These are phyloP conservation scores for Adiantum capillusveneris DNA, from an alignment of 75 land plant species.

Conservation along the genomic window DNA sequence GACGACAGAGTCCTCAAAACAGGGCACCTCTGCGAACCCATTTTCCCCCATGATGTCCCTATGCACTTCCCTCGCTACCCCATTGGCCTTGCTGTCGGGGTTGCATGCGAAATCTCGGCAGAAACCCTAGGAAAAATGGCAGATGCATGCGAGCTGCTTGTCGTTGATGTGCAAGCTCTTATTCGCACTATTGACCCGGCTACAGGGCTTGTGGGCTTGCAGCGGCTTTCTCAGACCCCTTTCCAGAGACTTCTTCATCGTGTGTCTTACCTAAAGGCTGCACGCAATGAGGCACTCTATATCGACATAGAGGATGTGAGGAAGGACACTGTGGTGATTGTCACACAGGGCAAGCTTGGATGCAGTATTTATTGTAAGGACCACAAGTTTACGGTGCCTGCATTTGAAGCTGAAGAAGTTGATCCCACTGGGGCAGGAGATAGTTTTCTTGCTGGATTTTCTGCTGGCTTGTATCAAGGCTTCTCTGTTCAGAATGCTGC, in stretches of 20 bases:
- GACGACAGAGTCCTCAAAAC: conserved; percentile 53
- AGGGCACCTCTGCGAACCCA: conserved; percentile 49
- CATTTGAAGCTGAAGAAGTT: conserved; percentile 60
- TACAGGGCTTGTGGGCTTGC: conserved; percentile 55
- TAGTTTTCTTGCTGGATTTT: conserved; percentile 83
- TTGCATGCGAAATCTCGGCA: conserved; percentile 75
- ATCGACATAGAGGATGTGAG: conserved; percentile 62
- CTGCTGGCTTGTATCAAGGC: conserved; percentile 61
- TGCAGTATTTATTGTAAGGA: conserved; percentile 60
- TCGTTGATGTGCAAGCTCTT: conserved; percentile 80
- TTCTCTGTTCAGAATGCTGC: conserved; percentile 67
- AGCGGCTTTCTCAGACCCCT: conserved; percentile 43
- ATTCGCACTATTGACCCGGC: conserved; percentile 56
- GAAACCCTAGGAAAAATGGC: conserved; percentile 65
- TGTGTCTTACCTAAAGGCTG: conserved; percentile 75
- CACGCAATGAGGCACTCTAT: conserved; percentile 58
- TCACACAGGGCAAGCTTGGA: conserved; percentile 81
- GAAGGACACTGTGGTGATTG: conserved; percentile 59
- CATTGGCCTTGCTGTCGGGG: conserved; percentile 80
- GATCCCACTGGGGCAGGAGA: conserved; percentile 99
- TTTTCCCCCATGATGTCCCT: conserved; percentile 52
- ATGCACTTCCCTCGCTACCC: conserved; percentile 6
- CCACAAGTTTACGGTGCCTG: conserved; percentile 38
- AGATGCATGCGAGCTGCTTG: conserved; percentile 49
- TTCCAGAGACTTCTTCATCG: conserved; percentile 54